These are phyloP conservation scores for Xylaria arbuscula DNA, from an alignment of 2,329 filamentous ascomycete genomes.

Conservation along the genomic window DNA sequence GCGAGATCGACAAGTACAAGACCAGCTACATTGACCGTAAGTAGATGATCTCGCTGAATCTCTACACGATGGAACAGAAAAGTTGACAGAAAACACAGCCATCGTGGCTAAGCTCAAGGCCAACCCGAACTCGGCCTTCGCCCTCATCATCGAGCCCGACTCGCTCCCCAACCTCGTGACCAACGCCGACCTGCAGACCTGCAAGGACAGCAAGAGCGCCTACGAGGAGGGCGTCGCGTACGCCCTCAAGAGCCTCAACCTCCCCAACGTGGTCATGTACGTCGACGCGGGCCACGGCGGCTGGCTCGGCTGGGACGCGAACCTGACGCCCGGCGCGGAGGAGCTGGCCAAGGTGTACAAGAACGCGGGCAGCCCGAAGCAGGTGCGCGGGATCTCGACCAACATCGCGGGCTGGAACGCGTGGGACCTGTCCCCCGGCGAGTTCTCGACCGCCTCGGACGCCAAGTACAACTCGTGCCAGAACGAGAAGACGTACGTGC, in stretches of 20 bases:
- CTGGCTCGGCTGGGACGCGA: conserved; percentile 69
- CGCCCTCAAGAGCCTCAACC: conserved; percentile 64
- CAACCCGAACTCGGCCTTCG: conserved; percentile 59
- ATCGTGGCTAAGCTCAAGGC: conserved; percentile 58
- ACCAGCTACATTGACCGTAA: conserved; percentile 62
- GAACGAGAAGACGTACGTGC: conserved; percentile 68
- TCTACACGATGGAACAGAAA: background rate
- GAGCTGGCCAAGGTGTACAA: conserved; percentile 64
- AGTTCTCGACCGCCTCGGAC: conserved; percentile 52
- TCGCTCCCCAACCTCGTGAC: conserved; percentile 70
- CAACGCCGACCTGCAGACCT: conserved; percentile 64
- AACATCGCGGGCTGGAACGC: conserved; percentile 70
- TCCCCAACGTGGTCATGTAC: conserved; percentile 70
- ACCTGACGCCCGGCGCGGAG: conserved; percentile 62
- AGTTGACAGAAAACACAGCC: conserved; percentile 40
- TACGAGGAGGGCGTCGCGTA: conserved; percentile 65
- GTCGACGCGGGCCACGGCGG: conserved; percentile 69
- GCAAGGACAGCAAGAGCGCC: conserved; percentile 58
- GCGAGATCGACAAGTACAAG: conserved; percentile 65
- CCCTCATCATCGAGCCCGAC: conserved; percentile 66
- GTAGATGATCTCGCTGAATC: conserved; percentile 18
- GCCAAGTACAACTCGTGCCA: conserved; percentile 61
- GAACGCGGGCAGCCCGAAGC: conserved; percentile 61
- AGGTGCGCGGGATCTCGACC: conserved; percentile 66
- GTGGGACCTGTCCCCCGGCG: conserved; percentile 52